Conservation (phyloP, 2,329 filamentous ascomycete genomes). For the Aspergillus vadensis region DNA sequence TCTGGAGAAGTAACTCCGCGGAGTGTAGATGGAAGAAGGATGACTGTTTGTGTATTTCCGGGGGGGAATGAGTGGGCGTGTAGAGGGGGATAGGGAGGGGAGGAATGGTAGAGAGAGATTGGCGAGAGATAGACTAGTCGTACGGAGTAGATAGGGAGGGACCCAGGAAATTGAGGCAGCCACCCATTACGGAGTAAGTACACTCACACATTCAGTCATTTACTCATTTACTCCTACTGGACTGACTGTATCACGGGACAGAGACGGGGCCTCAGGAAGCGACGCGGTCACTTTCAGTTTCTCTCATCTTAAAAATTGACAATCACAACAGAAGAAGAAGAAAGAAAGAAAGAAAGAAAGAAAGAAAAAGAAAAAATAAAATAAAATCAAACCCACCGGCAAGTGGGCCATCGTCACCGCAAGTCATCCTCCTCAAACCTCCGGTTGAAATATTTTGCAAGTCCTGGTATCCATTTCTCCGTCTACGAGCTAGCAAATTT, state of each 20-base stretch:
- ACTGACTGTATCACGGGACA: not conserved
- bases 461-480: not conserved
- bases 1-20: constrained; percentile 9
- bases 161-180: not conserved
- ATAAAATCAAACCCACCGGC: not conserved
- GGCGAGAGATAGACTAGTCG: not conserved
- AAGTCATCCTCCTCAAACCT: not conserved
- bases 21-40: not conserved
- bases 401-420: constrained; percentile 5
- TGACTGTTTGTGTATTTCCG: not conserved
- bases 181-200: too few relatives aligned
- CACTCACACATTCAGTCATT: too few relatives aligned
- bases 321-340: not conserved
- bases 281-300: not conserved
- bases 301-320: not conserved
- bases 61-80: not conserved
- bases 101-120: not conserved
- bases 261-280: not conserved
- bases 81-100: not conserved
- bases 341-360: too few relatives aligned
- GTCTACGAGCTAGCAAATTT: not conserved
- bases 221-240: too few relatives aligned
- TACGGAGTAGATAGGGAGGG: not conserved
- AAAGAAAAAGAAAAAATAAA: too few relatives aligned
- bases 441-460: not conserved